Base-by-base conservation (phyloP, 257 asterid species). In the Solanum paucissectum region DNA sequence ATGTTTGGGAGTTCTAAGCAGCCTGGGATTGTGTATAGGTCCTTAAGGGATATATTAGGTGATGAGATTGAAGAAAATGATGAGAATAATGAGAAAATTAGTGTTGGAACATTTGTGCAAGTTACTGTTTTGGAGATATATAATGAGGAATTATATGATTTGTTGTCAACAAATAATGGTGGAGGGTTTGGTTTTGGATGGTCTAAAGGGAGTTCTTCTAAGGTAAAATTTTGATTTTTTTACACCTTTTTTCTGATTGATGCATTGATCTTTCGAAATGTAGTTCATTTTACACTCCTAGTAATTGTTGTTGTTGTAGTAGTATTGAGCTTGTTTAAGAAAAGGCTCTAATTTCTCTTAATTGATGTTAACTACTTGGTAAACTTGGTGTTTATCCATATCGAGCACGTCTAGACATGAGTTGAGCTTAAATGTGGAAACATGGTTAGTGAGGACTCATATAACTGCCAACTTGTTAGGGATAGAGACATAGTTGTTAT, bases 41-140 rank as follows among this genome's bases (percentile, higher is more conserved):
- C 99, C 0, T 88, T 97, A 89, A 96, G 91, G 90, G 99, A 93
- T 68, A 97, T 95, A 77, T 84, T 97, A 89, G 96, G 95, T 6
- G 98, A 91, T 29, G 98, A 84, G 11, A 89, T 21, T 40, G 98
- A 88, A 27, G 29, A 27, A 64, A 81, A 86, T 55, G 94, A 74
- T 74, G 83, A 73, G 46, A 73, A 34, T 73, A 14, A 7, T 69
- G 76, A 72, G 79, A 72, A 72, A 18, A 72, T 33, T 4, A 2
- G 96, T 32, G 42, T 89, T 69, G 98, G 96, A 29, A 94, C 90
- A 9, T 96, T 96, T 90, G 99, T 97, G 58, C 98, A 96, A 66
- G 99, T 95, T 66, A 94, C 98, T 38, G 98, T 96, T 23, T 87
- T 97, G 92, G 99, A 96, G 93, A 94, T 97, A 20, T 97, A 97